Conservation (phyloP, 305 asterid species). For the Coffea humblotiana region DNA sequence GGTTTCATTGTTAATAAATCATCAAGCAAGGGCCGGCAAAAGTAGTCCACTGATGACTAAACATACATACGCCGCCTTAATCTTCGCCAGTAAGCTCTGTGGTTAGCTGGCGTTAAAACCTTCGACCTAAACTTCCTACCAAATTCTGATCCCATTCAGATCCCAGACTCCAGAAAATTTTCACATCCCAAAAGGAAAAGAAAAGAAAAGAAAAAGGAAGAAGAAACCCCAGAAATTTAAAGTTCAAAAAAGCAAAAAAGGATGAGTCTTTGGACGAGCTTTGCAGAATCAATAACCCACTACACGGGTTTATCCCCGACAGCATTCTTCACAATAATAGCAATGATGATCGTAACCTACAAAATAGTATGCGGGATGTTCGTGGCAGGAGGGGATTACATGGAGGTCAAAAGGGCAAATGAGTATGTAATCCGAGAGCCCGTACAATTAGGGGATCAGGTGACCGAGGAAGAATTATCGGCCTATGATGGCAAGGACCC, state of each 20-base stretch:
- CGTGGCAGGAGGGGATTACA: slow-evolving; percentile 64
- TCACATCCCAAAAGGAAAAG: no score
- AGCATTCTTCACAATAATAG: slow-evolving; percentile 65
- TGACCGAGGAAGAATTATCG: slow-evolving; percentile 63
- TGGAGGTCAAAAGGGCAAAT: slow-evolving; percentile 51
- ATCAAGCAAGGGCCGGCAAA: no score
- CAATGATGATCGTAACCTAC: slow-evolving; percentile 66
- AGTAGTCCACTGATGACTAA: no score
- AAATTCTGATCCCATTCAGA: neutral
- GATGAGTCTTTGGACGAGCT: slow-evolving; percentile 34
- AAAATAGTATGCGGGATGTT: slow-evolving; percentile 67
- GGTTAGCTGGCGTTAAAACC: neutral
- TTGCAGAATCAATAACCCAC: slow-evolving; percentile 46
- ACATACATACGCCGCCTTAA: no score
- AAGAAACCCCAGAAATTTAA: no score
- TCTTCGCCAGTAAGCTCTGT: no score
- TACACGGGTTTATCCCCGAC: slow-evolving; percentile 77
- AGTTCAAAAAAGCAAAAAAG: neutral
- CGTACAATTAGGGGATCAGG: slow-evolving; percentile 63
- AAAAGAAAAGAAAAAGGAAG: no score
- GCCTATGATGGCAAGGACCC: slow-evolving; percentile 84
- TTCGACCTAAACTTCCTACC: neutral
- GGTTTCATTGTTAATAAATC: no score
- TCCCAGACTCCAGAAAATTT: neutral
- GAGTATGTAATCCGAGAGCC: slow-evolving; percentile 60